A percentile compares a stretch with the other conserved stretches of the same genome.
phyloP scores from a whole-genome alignment of 805 yeast genomes.

The Nakazawaea wickerhamii region DNA sequence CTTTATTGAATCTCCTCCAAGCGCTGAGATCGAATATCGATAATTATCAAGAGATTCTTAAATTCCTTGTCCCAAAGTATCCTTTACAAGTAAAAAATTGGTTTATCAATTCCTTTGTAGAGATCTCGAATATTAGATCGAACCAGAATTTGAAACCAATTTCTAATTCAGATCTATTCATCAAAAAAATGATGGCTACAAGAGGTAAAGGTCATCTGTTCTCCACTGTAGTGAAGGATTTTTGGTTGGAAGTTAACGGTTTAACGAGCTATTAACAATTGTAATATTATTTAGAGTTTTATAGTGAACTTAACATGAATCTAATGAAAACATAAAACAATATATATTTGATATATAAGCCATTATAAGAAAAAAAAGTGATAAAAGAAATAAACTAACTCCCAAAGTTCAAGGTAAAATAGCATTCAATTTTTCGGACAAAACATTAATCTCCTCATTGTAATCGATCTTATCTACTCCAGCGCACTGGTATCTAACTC shows the following conservation, averaged over 20 bases:
- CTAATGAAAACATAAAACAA: neutral
- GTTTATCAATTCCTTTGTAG: slow-evolving; percentile 30
- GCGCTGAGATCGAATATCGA: slow-evolving; percentile 57
- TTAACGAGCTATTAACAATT: slow-evolving; percentile 35
- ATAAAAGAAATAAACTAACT: neutral
- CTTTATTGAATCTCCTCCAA: slow-evolving; percentile 41
- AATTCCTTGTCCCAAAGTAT: slow-evolving; percentile 32
- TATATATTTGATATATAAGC: slow-evolving; percentile 3
- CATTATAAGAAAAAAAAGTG: slow-evolving; percentile 1
- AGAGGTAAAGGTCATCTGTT: slow-evolving; percentile 55
- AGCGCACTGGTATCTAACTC: slow-evolving; percentile 70
- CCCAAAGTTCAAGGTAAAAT: slow-evolving; percentile 19
- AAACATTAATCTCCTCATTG: slow-evolving; percentile 53
- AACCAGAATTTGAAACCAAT: slow-evolving; percentile 21
- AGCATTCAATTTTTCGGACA: slow-evolving; percentile 41
- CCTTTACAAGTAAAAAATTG: slow-evolving; percentile 41
- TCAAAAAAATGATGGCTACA: slow-evolving; percentile 53
- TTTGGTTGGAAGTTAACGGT: slow-evolving; percentile 63
- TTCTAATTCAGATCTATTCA: slow-evolving; percentile 35
- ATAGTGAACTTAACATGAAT: too few species aligned
- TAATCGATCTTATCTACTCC: slow-evolving; percentile 49
- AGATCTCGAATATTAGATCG: slow-evolving; percentile 23
- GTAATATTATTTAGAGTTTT: neutral
- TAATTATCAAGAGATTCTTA: slow-evolving; percentile 45
- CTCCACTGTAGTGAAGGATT: slow-evolving; percentile 45